Evolutionary conservation across 2,329 filamentous ascomycete species (phyloP).

Genomic region (Geosmithia flava): DNA sequence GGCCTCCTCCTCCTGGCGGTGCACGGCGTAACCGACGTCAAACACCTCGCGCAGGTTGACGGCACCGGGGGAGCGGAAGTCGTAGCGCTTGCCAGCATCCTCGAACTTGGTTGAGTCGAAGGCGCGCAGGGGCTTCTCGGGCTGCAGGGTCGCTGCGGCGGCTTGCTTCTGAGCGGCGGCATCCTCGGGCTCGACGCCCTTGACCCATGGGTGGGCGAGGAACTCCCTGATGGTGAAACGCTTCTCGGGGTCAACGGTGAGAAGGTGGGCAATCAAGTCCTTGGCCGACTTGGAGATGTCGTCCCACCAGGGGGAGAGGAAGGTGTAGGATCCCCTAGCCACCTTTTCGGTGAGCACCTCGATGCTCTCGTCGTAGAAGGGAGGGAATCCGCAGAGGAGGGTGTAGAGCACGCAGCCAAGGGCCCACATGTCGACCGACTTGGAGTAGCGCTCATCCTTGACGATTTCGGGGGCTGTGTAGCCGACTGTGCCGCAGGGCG

Average conservation of each 20-base stretch:
- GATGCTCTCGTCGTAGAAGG: constrained; percentile 97
- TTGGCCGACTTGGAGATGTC: constrained; percentile 93
- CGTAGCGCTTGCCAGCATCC: constrained; percentile 57
- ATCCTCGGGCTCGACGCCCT: constrained; percentile 37
- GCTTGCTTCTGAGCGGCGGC: background rate
- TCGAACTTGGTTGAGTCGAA: constrained; percentile 44
- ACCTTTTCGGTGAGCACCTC: constrained; percentile 96
- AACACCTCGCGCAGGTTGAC: constrained; percentile 96
- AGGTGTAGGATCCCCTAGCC: constrained; percentile 90
- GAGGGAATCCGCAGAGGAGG: constrained; percentile 90
- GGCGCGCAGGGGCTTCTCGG: constrained; percentile 31
- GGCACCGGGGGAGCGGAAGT: constrained; percentile 91
- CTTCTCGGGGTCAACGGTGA: constrained; percentile 92
- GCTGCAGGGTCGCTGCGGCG: constrained; percentile 47
- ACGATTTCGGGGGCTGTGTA: constrained; percentile 98
- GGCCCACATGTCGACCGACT: constrained; percentile 99
- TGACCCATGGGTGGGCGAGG: constrained; percentile 89
- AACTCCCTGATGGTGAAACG: constrained; percentile 91
- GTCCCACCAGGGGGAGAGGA: constrained; percentile 98
- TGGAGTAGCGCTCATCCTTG: constrained; percentile 97
- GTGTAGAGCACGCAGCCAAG: constrained; percentile 95
- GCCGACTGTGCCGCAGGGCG: constrained; percentile 94
- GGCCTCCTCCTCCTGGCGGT: constrained; percentile 88
- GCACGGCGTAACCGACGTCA: constrained; percentile 95
- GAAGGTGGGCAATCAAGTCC: constrained; percentile 82